Percentiles rank a stretch among this genome's conserved stretches.
phyloP scores from a whole-genome alignment of 345 rosid species.

The Populus deltoides region DNA sequence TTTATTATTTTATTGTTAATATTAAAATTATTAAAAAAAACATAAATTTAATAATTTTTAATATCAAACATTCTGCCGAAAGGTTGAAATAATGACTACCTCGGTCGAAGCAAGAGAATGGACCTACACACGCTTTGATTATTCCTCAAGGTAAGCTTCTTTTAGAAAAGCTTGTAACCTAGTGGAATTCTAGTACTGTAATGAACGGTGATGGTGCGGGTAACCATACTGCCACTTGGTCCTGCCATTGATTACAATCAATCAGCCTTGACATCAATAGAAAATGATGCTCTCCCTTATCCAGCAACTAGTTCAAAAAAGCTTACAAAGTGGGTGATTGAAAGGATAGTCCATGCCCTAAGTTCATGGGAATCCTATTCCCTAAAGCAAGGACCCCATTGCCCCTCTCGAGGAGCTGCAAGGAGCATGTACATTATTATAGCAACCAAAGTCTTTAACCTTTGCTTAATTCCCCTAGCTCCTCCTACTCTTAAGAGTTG shows the following conservation, averaged over 20 bases:
- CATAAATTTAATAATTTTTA: no score
- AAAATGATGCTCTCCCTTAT: constrained; percentile 25
- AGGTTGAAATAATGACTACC: no score
- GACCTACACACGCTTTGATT: not conserved
- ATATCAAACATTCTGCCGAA: no score
- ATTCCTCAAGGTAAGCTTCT: not conserved
- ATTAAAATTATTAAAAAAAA: no score
- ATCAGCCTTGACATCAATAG: not conserved
- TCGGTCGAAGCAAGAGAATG: no score
- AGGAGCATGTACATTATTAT: not conserved
- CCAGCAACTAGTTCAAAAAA: not conserved
- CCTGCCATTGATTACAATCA: not conserved
- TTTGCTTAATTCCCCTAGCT: constrained; percentile 1
- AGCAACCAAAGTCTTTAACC: not conserved
- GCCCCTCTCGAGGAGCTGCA: no score
- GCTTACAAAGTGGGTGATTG: not conserved
- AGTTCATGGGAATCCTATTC: constrained; percentile 31
- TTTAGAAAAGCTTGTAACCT: not conserved
- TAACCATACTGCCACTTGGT: not conserved
- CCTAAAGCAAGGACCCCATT: not conserved
- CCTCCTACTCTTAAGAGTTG: not conserved
- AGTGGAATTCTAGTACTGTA: not conserved
- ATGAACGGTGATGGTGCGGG: constrained; percentile 14
- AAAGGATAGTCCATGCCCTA: not conserved
- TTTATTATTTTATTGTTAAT: no score